A percentile compares a stretch with the other conserved stretches of the same genome.
phyloP scores from a whole-genome alignment of 768 basidiomycete species.

The Naganishia kalamii region DNA sequence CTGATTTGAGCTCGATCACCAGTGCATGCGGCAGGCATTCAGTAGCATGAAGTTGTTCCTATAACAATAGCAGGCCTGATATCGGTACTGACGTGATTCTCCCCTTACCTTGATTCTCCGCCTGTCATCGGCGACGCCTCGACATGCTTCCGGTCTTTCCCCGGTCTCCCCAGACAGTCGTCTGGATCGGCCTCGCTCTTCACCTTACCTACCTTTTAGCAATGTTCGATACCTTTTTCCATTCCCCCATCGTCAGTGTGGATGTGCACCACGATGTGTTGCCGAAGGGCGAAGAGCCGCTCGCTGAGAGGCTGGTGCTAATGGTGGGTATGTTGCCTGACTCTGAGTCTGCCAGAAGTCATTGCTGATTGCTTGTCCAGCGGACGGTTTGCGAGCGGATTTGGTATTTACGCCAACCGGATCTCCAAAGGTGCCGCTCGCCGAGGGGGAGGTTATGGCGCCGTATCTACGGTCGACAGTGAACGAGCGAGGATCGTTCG shows the following conservation, averaged over 20 bases:
- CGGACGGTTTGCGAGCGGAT: slow-evolving; percentile 78
- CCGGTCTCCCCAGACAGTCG: background rate
- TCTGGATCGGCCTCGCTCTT: slow-evolving; percentile 65
- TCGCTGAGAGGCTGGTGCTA: slow-evolving; percentile 68
- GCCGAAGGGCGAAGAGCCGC: slow-evolving; percentile 51
- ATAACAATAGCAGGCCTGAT: too few relatives aligned
- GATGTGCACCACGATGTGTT: slow-evolving; percentile 56
- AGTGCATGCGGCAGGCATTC: too few relatives aligned
- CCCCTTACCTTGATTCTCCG: background rate
- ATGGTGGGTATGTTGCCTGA: slow-evolving; percentile 59
- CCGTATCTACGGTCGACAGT: slow-evolving; percentile 67
- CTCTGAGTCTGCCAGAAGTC: background rate
- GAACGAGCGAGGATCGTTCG: slow-evolving; percentile 66
- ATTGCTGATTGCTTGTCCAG: slow-evolving; percentile 47
- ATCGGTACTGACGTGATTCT: background rate
- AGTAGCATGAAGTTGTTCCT: too few relatives aligned
- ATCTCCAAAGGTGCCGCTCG: slow-evolving; percentile 51
- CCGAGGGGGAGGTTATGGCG: slow-evolving; percentile 55
- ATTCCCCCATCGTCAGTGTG: slow-evolving; percentile 35
- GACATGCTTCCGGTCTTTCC: slow-evolving; percentile 11
- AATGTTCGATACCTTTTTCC: slow-evolving; percentile 80
- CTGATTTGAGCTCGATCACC: background rate
- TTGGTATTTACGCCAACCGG: slow-evolving; percentile 54
- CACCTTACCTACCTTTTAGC: slow-evolving; percentile 57
- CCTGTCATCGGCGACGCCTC: background rate